Conservation (phyloP, 1,284 basidiomycete species). For the Austropuccinia psidii region DNA sequence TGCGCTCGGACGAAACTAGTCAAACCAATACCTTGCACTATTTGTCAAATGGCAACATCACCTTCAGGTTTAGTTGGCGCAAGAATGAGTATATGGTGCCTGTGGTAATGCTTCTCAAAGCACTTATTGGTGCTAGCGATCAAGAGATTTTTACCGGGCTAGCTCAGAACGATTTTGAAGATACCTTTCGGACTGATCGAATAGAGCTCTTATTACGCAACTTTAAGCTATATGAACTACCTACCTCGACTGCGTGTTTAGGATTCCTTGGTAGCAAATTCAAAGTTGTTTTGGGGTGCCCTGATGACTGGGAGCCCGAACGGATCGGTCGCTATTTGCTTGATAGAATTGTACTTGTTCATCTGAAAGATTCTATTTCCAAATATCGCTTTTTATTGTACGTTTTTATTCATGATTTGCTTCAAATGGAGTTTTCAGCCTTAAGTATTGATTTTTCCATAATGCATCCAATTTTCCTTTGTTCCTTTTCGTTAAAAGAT, state of each 20-base stretch:
- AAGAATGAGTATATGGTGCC: conserved; percentile 99
- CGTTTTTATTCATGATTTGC: conserved; percentile 14
- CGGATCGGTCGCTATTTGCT: conserved; percentile 77
- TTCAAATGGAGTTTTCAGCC: neutral
- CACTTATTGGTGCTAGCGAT: conserved; percentile 86
- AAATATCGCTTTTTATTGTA: conserved; percentile 95
- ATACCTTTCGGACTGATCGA: conserved; percentile 95
- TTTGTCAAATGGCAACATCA: conserved; percentile 89
- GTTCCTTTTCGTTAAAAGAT: conserved; percentile 52
- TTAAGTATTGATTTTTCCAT: neutral
- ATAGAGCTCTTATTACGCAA: conserved; percentile 95
- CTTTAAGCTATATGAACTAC: conserved; percentile 84
- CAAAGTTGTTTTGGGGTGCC: conserved; percentile 78
- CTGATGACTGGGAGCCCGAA: conserved; percentile 85
- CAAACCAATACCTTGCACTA: conserved; percentile 96
- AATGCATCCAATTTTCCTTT: neutral
- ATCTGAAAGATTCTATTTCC: conserved; percentile 79
- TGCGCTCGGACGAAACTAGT: conserved; percentile 80
- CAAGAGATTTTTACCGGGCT: conserved; percentile 97
- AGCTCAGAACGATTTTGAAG: conserved; percentile 92
- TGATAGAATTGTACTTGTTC: conserved; percentile 79
- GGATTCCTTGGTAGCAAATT: conserved; percentile 98
- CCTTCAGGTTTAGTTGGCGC: conserved; percentile 90
- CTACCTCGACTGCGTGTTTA: conserved; percentile 85
- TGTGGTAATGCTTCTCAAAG: conserved; percentile 93